These are phyloP conservation scores for Bolboschoenoplectus hybrid DNA, from an alignment of 202 grass and related monocot species.

Conservation along the genomic window DNA sequence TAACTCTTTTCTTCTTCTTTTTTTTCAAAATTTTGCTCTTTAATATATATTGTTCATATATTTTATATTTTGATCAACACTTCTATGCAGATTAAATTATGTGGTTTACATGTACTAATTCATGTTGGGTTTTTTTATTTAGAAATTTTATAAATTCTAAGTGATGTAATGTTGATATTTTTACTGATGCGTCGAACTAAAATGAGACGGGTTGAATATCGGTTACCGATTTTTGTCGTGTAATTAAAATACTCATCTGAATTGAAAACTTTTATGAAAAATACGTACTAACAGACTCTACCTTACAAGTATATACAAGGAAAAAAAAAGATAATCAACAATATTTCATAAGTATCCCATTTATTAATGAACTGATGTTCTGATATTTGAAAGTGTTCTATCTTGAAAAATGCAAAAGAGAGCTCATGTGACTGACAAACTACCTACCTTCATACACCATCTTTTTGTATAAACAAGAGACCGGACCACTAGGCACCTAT, in stretches of 20 bases:
- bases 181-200: not conserved
- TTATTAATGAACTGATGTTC: not conserved
- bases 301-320: not conserved
- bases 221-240: no score
- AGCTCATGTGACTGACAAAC: constrained; percentile 2
- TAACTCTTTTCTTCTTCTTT: not conserved
- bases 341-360: not conserved
- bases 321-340: not conserved
- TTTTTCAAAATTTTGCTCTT: not conserved
- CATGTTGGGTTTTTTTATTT: not conserved
- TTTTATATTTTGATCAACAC: not conserved
- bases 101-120: not conserved
- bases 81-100: not conserved
- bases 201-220: not conserved
- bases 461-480: not conserved
- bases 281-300: not conserved
- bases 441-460: constrained; percentile 26
- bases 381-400: not conserved
- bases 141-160: not conserved
- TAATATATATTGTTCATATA: not conserved
- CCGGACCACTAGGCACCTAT: constrained; percentile 9
- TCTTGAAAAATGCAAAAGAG: constrained; percentile 13
- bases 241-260: not conserved
- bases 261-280: not conserved
- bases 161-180: not conserved